These are phyloP conservation scores for Colletotrichum liaoningense DNA, from an alignment of 2,329 filamentous ascomycete species.

Conservation along the genomic window DNA sequence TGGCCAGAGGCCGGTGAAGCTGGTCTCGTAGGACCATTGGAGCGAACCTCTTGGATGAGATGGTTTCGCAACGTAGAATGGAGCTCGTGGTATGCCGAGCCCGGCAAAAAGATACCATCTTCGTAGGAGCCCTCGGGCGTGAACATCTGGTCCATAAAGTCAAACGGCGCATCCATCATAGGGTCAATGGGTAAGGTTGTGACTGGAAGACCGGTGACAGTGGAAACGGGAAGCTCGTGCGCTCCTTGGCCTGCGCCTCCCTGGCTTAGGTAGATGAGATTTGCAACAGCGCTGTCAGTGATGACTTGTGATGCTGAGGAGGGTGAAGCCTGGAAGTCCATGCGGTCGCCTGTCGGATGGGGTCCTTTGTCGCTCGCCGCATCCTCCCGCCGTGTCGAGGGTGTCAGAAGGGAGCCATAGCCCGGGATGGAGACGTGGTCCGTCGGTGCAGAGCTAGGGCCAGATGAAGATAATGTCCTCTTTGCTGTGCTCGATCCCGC, in stretches of 20 bases:
- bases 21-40: conserved; percentile 48
- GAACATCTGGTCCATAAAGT: conserved; percentile 42
- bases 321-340: conserved; percentile 34
- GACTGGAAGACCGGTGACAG: conserved; percentile 8
- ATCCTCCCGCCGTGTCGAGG: conserved; percentile 15
- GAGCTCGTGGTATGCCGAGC: conserved; percentile 58
- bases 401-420: conserved; percentile 8
- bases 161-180: conserved; percentile 29
- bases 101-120: conserved; percentile 58
- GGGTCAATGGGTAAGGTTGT: conserved; percentile 28
- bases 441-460: conserved; percentile 1
- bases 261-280: conserved; percentile 49
- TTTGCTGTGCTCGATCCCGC: conserved; percentile 9
- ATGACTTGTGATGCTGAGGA: conserved; percentile 40
- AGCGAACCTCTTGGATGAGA: conserved; percentile 56
- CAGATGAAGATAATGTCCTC: conserved; percentile 15
- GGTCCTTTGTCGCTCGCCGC: conserved; percentile 12
- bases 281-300: conserved; percentile 49
- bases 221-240: not conserved
- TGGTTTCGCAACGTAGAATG: conserved; percentile 57
- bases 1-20: conserved; percentile 16
- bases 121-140: conserved; percentile 47
- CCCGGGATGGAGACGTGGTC: not conserved
- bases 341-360: not conserved
- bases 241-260: conserved; percentile 36